These are phyloP conservation scores for Wallacemonas sp. DNA, from an alignment of 208 protist genomes.

Conservation along the genomic window DNA sequence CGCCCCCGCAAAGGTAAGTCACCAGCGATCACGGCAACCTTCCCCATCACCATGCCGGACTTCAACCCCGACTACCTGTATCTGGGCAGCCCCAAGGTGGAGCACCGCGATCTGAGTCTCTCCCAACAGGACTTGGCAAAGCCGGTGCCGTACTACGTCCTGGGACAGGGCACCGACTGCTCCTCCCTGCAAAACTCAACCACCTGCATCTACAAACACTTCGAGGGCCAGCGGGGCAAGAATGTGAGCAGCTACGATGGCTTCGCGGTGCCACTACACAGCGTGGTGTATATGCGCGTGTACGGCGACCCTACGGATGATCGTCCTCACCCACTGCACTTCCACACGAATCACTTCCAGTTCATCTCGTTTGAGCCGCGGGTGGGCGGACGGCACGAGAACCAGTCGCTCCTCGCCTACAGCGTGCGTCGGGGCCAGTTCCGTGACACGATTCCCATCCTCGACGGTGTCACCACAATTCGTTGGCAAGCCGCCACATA, in stretches of 20 bases:
- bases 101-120: slow-evolving; percentile 65
- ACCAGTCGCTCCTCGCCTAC: slow-evolving; percentile 70
- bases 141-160: slow-evolving; percentile 56
- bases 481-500: slow-evolving; percentile 81
- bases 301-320: slow-evolving; percentile 72
- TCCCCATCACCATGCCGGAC: slow-evolving; percentile 45
- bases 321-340: slow-evolving; percentile 79
- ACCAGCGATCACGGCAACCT: slow-evolving; percentile 9
- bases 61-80: slow-evolving; percentile 52
- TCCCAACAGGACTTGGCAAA: slow-evolving; percentile 48
- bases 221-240: slow-evolving; percentile 43
- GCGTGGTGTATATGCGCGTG: slow-evolving; percentile 58
- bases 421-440: slow-evolving; percentile 60
- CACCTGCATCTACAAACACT: slow-evolving; percentile 69
- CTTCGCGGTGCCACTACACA: slow-evolving; percentile 69
- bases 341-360: slow-evolving; percentile 89
- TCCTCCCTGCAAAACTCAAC: slow-evolving; percentile 49
- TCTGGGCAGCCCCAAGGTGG: slow-evolving; percentile 9
- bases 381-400: slow-evolving; percentile 68
- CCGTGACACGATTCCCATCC: slow-evolving; percentile 86
- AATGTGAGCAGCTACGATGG: slow-evolving; percentile 39
- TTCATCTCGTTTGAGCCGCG: slow-evolving; percentile 71
- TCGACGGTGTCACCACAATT: slow-evolving; percentile 79
- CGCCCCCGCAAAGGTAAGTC: slow-evolving; percentile 19
- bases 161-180: slow-evolving; percentile 75